Base-by-base conservation (phyloP, 1,284 basidiomycete genomes). In the Ceratobasidium sp. region DNA sequence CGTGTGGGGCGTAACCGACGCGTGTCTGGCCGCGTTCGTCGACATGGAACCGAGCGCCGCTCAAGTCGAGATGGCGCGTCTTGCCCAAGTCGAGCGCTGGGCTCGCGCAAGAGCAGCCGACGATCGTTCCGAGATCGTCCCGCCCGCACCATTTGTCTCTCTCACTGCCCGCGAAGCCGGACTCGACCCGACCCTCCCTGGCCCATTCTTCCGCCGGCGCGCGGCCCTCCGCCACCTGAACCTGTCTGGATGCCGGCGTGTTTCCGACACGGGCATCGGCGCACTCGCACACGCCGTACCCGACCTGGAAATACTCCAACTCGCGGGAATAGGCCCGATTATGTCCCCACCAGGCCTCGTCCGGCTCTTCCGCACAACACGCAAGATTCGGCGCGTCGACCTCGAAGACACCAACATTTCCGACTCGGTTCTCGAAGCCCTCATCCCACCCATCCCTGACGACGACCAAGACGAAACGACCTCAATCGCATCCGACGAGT, bases 371-470 rank as follows among this genome's bases (percentile, higher is more conserved):
- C 84, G 85, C 60, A 93, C 92, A 12, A 92, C 91, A 6, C 93
- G 93, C 0, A 83, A 87, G 77, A 90, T 98, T 67, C 87, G 90
- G 70, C 90, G 89, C 71, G 84, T 98, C 59, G 97, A 98, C 83
- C 85, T 98, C 44, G 97, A 98, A 83, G 93, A 94, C 79, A 85
- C 85, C 18, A 90, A 92, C 33, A 90, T 97, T 70, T 92, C 90
- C 1, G 95, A 98, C 83, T 86, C 86, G 0, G 88, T 96, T 18
- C 83, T 98, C 27, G 84, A 86, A 18, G 87, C 87, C 0, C 85
- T 97, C 59, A 94, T 93, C 0, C 93, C 93, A 48, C 76, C 57
- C 38, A 59, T 54, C 55, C 20, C 60, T 8, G 60, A 62, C 38
- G 35, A 38, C 18, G 33, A 54, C n/a, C 44, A 44, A 38, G 44